These are phyloP conservation scores for Penicillium sp. DNA, from an alignment of 2,329 filamentous ascomycete genomes.

Conservation along the genomic window DNA sequence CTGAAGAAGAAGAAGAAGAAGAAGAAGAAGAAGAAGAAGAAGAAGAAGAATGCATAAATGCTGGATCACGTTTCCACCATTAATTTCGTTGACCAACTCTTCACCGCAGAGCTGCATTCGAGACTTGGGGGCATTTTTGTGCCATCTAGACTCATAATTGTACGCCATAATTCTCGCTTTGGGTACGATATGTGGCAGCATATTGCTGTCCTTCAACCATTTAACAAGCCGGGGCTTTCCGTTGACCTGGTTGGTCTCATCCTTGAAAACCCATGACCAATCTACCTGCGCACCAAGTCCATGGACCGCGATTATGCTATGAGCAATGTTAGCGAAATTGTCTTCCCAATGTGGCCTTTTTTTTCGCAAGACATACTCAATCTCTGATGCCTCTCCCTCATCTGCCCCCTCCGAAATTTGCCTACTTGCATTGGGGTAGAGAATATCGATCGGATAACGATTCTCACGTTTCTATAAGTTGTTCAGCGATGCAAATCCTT, in stretches of 20 bases:
- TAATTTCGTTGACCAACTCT: background rate
- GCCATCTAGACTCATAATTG: slow-evolving; percentile 4
- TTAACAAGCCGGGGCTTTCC: slow-evolving; percentile 3
- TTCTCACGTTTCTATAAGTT: background rate
- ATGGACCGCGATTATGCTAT: background rate
- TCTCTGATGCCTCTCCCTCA: too few species aligned
- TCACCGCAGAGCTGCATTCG: background rate
- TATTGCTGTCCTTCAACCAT: slow-evolving; percentile 1
- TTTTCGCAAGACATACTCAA: background rate
- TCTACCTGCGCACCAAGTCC: slow-evolving; percentile 1
- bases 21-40: too few species aligned
- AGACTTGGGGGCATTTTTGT: background rate
- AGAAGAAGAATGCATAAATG: background rate
- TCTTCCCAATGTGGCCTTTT: too few species aligned
- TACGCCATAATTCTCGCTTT: background rate
- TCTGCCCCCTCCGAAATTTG: background rate
- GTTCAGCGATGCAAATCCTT: background rate
- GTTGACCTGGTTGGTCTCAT: background rate
- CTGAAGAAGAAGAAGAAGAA: too few species aligned
- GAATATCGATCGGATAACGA: background rate
- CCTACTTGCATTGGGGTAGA: background rate
- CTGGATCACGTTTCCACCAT: slow-evolving; percentile 3
- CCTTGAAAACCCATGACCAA: slow-evolving; percentile 4
- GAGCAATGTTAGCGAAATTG: background rate
- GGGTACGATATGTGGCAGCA: background rate